Base-by-base conservation (phyloP, 306 rosid genomes). In the Aeschynomene evenia region DNA sequence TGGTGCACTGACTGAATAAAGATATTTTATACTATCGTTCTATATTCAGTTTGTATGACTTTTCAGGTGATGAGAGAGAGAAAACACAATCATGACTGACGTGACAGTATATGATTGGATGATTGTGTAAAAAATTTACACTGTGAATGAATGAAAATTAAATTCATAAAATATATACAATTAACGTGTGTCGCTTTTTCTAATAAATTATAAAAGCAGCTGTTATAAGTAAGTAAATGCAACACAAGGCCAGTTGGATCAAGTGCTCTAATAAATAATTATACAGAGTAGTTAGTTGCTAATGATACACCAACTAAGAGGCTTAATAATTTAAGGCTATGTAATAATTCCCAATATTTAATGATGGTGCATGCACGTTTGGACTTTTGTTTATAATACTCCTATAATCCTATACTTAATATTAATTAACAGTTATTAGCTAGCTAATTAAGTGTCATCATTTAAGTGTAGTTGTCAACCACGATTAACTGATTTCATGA, bases 331-430 rank as follows among this genome's bases (percentile, higher is more conserved):
- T 26, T 43, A 24, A 12, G 12, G 46, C 4, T 37, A n/a, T n/a
- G n/a, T n/a, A n/a, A n/a, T n/a, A 13, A 52, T 48, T 52, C 1
- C 1, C 31, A n/a, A 3, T 21, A 51, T 34, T 54, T 43, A 24
- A 33, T 77, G 26, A 67, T 18, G 61, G 52, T 62, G 63, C 77
- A 71, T 63, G 68, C 29, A 63, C 1, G 77, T 36, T 54, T 45
- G 54, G 29, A 43, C 23, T 50, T 51, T 50, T 7, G 9, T 8
- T 15, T 23, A 53, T 10, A 37, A 10, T 53, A 64, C 26, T n/a
- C n/a, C n/a, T n/a, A n/a, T n/a, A n/a, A 37, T 58, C 46, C n/a
- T n/a, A 12, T 20, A 9, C 7, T 12, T 20, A 48, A 52, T 14
- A n/a, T n/a, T n/a, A n/a, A n/a, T n/a, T n/a, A n/a, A n/a, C n/a